Conservation (phyloP, 441 rosid species). For the Populus hybrid region DNA sequence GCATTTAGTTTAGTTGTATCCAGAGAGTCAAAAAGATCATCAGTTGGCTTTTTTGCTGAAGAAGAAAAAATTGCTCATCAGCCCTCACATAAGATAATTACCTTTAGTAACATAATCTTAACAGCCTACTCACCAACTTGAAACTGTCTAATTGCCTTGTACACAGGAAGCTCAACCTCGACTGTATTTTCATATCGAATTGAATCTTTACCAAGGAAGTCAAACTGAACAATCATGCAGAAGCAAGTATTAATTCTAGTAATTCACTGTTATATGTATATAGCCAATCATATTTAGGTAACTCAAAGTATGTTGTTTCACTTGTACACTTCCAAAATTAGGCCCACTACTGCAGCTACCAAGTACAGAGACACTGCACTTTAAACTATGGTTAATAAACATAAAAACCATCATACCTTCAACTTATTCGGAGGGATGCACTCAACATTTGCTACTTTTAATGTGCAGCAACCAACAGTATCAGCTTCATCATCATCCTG, state of each 20-base stretch:
- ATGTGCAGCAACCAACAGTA: slow-evolving; percentile 98
- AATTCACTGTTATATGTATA: not conserved
- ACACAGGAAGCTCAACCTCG: slow-evolving; percentile 88
- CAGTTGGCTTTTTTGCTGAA: slow-evolving; percentile 65
- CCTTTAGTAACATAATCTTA: not conserved
- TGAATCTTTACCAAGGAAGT: slow-evolving; percentile 99
- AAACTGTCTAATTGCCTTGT: slow-evolving; percentile 85
- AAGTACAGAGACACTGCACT: not conserved
- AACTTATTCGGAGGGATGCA: slow-evolving; percentile 76
- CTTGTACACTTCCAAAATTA: not conserved
- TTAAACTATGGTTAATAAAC: not conserved
- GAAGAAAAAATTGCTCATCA: slow-evolving; percentile 10
- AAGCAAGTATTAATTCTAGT: not conserved
- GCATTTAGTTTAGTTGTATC: slow-evolving; percentile 91
- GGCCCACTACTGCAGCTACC: slow-evolving; percentile 1
- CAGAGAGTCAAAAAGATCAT: slow-evolving; percentile 87
- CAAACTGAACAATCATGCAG: slow-evolving; percentile 63
- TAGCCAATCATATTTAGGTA: not conserved
- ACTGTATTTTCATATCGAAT: slow-evolving; percentile 93
- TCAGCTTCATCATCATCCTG: slow-evolving; percentile 99
- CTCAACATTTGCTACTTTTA: slow-evolving; percentile 92
- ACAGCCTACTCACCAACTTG: slow-evolving; percentile 53
- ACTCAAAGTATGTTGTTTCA: not conserved
- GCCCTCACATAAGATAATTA: not conserved
- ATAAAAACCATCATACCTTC: slow-evolving; percentile 49